phyloP scores from a whole-genome alignment of 139 green algal species.

The Chlorella sp. region DNA sequence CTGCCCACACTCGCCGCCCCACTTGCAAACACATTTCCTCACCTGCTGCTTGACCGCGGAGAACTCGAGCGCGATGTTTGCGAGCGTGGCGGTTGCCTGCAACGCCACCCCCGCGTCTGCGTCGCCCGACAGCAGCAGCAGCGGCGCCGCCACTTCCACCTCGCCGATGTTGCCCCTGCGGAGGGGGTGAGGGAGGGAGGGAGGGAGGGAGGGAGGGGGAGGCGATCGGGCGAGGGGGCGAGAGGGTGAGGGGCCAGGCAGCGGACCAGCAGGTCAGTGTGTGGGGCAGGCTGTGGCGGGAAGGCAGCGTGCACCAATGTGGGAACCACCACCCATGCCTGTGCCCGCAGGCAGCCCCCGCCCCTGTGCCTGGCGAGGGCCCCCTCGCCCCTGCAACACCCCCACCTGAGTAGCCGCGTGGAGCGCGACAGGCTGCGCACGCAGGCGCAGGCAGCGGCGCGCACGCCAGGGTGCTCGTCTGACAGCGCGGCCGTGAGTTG shows the following conservation, averaged over 20 bases:
- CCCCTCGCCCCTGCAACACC: too few relatives aligned
- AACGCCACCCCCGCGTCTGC: conserved; percentile 59
- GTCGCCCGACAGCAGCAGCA: conserved; percentile 64
- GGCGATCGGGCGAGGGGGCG: not conserved
- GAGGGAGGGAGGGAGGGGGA: not conserved
- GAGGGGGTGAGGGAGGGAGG: conserved; percentile 20
- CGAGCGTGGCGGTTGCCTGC: conserved; percentile 63
- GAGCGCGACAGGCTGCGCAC: conserved; percentile 73
- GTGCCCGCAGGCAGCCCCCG: too few relatives aligned
- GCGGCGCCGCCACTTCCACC: conserved; percentile 51
- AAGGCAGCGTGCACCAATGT: too few relatives aligned
- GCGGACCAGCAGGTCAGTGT: too few relatives aligned
- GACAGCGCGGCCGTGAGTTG: conserved; percentile 57
- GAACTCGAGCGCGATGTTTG: conserved; percentile 88
- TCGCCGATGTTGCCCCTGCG: conserved; percentile 39
- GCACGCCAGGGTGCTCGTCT: conserved; percentile 19
- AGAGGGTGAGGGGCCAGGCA: not conserved
- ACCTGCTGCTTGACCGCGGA: conserved; percentile 60
- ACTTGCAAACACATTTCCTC: too few relatives aligned
- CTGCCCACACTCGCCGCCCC: too few relatives aligned
- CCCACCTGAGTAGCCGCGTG: conserved; percentile 48
- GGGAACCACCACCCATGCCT: too few relatives aligned
- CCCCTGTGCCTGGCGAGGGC: too few relatives aligned
- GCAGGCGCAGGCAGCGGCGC: conserved; percentile 70
- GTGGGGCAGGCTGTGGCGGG: too few relatives aligned